Evolutionary conservation across 2,329 filamentous ascomycete species (phyloP), one percentile per base, ranked within the genome.

Genomic region (Bipolaris victoriae): DNA sequence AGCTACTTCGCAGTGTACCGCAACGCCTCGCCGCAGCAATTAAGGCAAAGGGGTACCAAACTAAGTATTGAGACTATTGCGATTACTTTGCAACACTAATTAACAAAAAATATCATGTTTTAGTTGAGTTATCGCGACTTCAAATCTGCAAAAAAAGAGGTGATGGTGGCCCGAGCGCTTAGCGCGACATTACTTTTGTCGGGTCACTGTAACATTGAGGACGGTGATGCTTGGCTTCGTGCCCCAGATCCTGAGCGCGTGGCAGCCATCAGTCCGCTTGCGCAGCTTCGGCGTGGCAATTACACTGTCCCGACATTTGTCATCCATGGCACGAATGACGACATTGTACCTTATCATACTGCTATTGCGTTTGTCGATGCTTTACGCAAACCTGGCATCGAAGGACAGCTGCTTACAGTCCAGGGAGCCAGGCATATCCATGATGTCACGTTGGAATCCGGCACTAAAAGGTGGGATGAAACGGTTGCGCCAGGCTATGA

Each of bases 261-360:
- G 7, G 44, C 26, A 29, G 41, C 40, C 7, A 56, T 61, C 41
- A 61, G 57, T 29, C 62, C 62, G 16, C 35, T 57, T 1, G 51
- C 56, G 13, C 64, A 65, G n/a, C 16, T 62, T 5, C 31, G 48
- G 5, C 26, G 43, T 7, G 60, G 62, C 9, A 55, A 49, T 10
- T 66, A 61, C 33, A 39, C 31, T 1, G 50, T 49, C 4, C 64
- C 62, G 4, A 67, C 62, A 2, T 65, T 60, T 41, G 10, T 65
- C 18, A 45, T 67, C 6, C 62, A 65, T 35, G 51, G 57, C 7
- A 52, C 48, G 6, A 50, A 35, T 7, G 62, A 65, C 41, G 58
- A 65, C 10, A 37, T 62, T 22, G 49, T 59, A 10, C 55, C 58
- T 11, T 58, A 49, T 20, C 54, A 24, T 5, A 39, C 46, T 9